Evolutionary conservation across 495 filamentous ascomycete genomes (phyloP).

Genomic region (Penicillium pulvis): DNA sequence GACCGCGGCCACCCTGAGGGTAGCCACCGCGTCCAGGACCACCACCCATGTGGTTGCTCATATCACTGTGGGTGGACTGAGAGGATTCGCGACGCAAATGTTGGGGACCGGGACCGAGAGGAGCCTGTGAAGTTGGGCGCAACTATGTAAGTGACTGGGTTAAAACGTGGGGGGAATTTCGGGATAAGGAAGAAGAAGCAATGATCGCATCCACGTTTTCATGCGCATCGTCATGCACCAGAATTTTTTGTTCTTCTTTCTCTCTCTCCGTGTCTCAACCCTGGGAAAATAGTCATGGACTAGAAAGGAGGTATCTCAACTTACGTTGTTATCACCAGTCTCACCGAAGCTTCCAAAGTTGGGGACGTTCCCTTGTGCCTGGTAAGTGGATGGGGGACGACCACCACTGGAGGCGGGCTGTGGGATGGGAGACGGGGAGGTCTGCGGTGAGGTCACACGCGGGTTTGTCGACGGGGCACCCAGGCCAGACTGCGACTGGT

Average conservation of each 20-base stretch:
- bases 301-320: conserved; percentile 31
- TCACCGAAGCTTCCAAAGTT: conserved; percentile 83
- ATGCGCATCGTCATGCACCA: conserved; percentile 9
- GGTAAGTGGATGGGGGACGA: conserved; percentile 68
- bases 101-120: conserved; percentile 62
- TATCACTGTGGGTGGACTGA: conserved; percentile 76
- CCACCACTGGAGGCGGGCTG: conserved; percentile 84
- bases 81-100: conserved; percentile 84
- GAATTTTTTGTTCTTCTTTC: not conserved
- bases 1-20: conserved; percentile 65
- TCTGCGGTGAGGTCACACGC: conserved; percentile 68
- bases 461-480: conserved; percentile 66
- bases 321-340: conserved; percentile 66
- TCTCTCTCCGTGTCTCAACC: not conserved
- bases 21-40: conserved; percentile 57
- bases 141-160: conserved; percentile 48
- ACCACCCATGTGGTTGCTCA: conserved; percentile 59
- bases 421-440: conserved; percentile 87
- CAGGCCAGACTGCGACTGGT: conserved; percentile 51
- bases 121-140: conserved; percentile 61
- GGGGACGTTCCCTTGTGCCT: conserved; percentile 61
- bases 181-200: not conserved
- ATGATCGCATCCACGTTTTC: conserved; percentile 1
- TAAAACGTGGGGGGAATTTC: conserved; percentile 11
- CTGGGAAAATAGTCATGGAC: not conserved